phyloP scores from a whole-genome alignment of 371 early-diverging fungal genomes.

The Apophysomyces variabilis region DNA sequence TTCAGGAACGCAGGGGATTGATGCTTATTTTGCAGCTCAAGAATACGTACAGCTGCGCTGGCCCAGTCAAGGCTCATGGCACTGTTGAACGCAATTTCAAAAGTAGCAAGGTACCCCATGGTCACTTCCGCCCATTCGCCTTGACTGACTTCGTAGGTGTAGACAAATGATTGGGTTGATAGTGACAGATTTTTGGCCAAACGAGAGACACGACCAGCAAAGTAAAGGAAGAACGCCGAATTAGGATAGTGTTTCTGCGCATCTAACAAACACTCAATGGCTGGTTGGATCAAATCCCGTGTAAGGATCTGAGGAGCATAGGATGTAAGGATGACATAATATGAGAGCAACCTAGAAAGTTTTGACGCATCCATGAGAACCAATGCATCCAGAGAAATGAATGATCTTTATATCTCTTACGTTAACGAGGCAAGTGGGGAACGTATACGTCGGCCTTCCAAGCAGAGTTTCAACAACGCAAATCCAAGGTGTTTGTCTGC shows the following conservation, averaged over 20 bases:
- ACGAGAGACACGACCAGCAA: slow-evolving; percentile 65
- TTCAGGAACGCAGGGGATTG: slow-evolving; percentile 60
- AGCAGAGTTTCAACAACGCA: slow-evolving; percentile 50
- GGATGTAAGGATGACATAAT: slow-evolving; percentile 48
- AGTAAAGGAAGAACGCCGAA: slow-evolving; percentile 66
- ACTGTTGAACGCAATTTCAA: slow-evolving; percentile 63
- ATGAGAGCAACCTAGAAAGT: slow-evolving; percentile 36
- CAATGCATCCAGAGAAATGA: not conserved
- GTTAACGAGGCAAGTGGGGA: slow-evolving; percentile 60
- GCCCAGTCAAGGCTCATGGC: slow-evolving; percentile 62
- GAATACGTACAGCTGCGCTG: slow-evolving; percentile 46
- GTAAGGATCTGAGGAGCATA: slow-evolving; percentile 53
- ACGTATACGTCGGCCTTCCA: slow-evolving; percentile 56
- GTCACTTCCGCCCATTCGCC: slow-evolving; percentile 53
- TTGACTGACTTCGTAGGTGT: slow-evolving; percentile 49
- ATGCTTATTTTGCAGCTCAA: slow-evolving; percentile 51
- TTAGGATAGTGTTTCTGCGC: slow-evolving; percentile 63
- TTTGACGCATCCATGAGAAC: not conserved
- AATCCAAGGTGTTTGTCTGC: slow-evolving; percentile 63
- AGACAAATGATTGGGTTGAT: slow-evolving; percentile 54
- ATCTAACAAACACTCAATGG: slow-evolving; percentile 62
- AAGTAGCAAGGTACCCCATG: slow-evolving; percentile 55
- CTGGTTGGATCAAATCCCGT: slow-evolving; percentile 49
- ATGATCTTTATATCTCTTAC: slow-evolving; percentile 27
- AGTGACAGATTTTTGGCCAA: slow-evolving; percentile 48